Percentiles rank a stretch among this genome's conserved stretches.
Conservation (phyloP, 1,284 basidiomycete genomes). For the Marasmius fiardii region DNA sequence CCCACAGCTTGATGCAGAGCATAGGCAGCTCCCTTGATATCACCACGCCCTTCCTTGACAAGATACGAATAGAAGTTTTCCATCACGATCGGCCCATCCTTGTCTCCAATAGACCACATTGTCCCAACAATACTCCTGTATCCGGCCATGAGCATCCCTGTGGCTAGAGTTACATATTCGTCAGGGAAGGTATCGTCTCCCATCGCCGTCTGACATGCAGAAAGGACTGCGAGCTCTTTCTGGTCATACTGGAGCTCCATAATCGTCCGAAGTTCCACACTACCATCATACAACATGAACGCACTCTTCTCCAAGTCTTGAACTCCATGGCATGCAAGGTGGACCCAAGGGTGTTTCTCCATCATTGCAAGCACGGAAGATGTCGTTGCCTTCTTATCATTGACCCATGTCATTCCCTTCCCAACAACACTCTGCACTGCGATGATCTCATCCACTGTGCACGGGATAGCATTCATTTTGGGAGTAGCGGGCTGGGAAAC, state of each 20-base stretch:
- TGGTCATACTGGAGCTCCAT: not conserved
- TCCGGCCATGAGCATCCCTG: slow-evolving; percentile 21
- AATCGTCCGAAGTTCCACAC: not conserved
- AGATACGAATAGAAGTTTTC: slow-evolving; percentile 6
- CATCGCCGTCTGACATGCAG: slow-evolving; percentile 22
- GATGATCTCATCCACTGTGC: slow-evolving; percentile 1
- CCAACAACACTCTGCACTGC: not conserved
- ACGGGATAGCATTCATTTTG: slow-evolving; percentile 1
- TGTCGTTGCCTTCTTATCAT: not conserved
- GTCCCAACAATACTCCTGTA: slow-evolving; percentile 21
- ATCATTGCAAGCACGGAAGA: not conserved
- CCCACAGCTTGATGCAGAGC: not conserved
- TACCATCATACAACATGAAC: slow-evolving; percentile 10
- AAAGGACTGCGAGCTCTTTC: slow-evolving; percentile 21
- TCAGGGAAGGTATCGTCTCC: slow-evolving; percentile 15
- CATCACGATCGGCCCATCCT: slow-evolving; percentile 11
- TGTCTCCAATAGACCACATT: slow-evolving; percentile 20
- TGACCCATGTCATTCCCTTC: not conserved
- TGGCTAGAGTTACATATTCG: slow-evolving; percentile 21
- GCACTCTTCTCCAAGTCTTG: slow-evolving; percentile 12
- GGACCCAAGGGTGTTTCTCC: slow-evolving; percentile 6
- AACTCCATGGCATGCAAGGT: slow-evolving; percentile 14
- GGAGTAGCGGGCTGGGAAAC: slow-evolving; percentile 5
- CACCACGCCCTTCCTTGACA: not conserved
- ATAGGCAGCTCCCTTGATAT: not conserved